A percentile compares a stretch with the other conserved stretches of the same genome.
Conservation (phyloP, 108 stramenopile species). For the Bacterosira constricta region DNA sequence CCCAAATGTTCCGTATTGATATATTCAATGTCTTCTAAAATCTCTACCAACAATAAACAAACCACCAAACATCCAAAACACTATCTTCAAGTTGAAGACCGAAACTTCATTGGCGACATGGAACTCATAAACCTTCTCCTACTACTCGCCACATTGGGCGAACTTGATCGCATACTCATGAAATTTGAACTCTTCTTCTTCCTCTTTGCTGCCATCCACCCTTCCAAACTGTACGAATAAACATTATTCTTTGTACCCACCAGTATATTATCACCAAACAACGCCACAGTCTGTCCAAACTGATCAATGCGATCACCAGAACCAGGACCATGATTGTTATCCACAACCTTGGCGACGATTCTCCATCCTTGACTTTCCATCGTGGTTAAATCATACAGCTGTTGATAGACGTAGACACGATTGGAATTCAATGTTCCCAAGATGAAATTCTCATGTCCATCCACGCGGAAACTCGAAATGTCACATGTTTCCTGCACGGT, state of each 20-base stretch:
- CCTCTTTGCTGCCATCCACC: background rate
- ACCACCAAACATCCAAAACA: background rate
- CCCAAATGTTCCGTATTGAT: background rate
- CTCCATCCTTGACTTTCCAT: slow-evolving; percentile 24
- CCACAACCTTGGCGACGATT: slow-evolving; percentile 29
- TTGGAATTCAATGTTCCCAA: slow-evolving; percentile 30
- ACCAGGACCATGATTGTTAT: too few relatives aligned
- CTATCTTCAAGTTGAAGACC: background rate
- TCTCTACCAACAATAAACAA: background rate
- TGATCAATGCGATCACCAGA: background rate
- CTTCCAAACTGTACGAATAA: slow-evolving; percentile 27
- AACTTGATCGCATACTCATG: background rate
- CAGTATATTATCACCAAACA: slow-evolving; percentile 19
- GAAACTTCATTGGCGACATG: too few relatives aligned
- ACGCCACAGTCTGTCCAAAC: slow-evolving; percentile 29
- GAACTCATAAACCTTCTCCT: background rate
- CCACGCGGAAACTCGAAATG: slow-evolving; percentile 23
- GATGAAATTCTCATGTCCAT: slow-evolving; percentile 27
- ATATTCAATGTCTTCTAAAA: background rate
- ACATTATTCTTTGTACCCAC: slow-evolving; percentile 26
- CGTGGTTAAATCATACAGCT: slow-evolving; percentile 12
- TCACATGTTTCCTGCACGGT: slow-evolving; percentile 27
- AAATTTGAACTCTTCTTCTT: background rate
- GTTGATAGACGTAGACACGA: slow-evolving; percentile 34
- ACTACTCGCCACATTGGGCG: background rate